phyloP scores from a whole-genome alignment of 2,329 filamentous ascomycete species.

The Epichloe glyceriae region DNA sequence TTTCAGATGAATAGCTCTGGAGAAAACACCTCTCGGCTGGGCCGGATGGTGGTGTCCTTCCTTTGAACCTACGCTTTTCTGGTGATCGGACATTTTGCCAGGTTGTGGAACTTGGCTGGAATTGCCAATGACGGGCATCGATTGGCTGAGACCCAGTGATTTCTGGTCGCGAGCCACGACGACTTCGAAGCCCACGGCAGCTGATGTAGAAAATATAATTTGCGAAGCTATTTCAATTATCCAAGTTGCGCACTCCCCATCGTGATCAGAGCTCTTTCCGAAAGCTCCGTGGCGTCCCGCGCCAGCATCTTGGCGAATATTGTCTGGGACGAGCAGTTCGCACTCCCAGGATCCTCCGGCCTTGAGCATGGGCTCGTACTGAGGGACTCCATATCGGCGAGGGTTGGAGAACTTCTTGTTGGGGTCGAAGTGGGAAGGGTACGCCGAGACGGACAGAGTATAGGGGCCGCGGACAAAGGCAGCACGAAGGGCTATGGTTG shows the following conservation, averaged over 20 bases:
- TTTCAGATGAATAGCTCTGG: slow-evolving; percentile 61
- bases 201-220: slow-evolving; percentile 83
- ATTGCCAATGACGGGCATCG: slow-evolving; percentile 31
- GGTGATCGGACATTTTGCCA: slow-evolving; percentile 65
- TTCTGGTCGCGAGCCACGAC: slow-evolving; percentile 76
- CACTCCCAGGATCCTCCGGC: slow-evolving; percentile 80
- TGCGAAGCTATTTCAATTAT: slow-evolving; percentile 85
- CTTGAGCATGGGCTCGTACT: slow-evolving; percentile 94
- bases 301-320: slow-evolving; percentile 54
- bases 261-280: slow-evolving; percentile 29
- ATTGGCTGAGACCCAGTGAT: slow-evolving; percentile 54
- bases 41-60: slow-evolving; percentile 46
- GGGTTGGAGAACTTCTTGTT: slow-evolving; percentile 63
- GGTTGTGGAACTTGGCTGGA: slow-evolving; percentile 43
- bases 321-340: slow-evolving; percentile 65
- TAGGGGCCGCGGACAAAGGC: slow-evolving; percentile 96
- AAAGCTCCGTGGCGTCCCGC: slow-evolving; percentile 32
- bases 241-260: slow-evolving; percentile 59
- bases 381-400: slow-evolving; percentile 61
- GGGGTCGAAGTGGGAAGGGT: slow-evolving; percentile 71
- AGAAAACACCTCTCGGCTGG: slow-evolving; percentile 68
- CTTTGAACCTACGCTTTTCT: slow-evolving; percentile 45
- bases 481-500: slow-evolving; percentile 77
- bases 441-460: slow-evolving; percentile 74
- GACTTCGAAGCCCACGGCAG: slow-evolving; percentile 78